Conservation (phyloP, 2,329 filamentous ascomycete genomes). For the Colletotrichum tropicale region DNA sequence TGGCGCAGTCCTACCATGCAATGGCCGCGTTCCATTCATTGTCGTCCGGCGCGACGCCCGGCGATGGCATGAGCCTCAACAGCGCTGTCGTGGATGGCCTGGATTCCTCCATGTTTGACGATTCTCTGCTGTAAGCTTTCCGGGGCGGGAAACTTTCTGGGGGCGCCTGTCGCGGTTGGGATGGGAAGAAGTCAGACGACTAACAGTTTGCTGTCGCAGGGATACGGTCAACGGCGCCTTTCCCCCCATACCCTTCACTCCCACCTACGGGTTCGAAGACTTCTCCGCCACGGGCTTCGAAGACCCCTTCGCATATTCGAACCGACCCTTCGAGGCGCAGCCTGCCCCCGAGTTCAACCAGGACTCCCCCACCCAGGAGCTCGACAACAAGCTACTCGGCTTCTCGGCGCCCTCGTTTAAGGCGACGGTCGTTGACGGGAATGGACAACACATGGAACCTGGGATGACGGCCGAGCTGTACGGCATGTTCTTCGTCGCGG, state of each 20-base stretch:
- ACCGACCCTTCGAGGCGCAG: slow-evolving; percentile 49
- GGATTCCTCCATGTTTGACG: slow-evolving; percentile 58
- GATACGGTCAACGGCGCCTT: slow-evolving; percentile 47
- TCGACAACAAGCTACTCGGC: slow-evolving; percentile 75
- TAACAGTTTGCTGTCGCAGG: slow-evolving; percentile 28
- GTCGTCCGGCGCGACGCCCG: slow-evolving; percentile 46
- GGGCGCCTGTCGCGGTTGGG: not conserved
- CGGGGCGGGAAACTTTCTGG: not conserved
- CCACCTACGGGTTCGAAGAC: slow-evolving; percentile 64
- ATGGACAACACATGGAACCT: slow-evolving; percentile 62
- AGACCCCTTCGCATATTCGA: slow-evolving; percentile 67
- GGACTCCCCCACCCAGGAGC: slow-evolving; percentile 58
- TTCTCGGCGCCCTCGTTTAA: slow-evolving; percentile 70
- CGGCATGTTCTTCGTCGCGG: slow-evolving; percentile 88
- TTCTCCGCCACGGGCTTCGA: slow-evolving; percentile 66
- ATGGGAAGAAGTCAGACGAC: slow-evolving; percentile 13
- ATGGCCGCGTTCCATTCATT: slow-evolving; percentile 66
- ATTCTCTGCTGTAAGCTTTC: slow-evolving; percentile 56
- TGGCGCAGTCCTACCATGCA: slow-evolving; percentile 43
- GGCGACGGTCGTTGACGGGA: slow-evolving; percentile 68
- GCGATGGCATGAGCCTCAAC: slow-evolving; percentile 53
- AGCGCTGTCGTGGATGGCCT: slow-evolving; percentile 54
- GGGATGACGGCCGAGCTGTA: slow-evolving; percentile 77
- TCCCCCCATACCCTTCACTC: slow-evolving; percentile 56
- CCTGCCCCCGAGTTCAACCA: slow-evolving; percentile 48